Percentiles rank a stretch among this genome's conserved stretches.
Conservation (phyloP, 1,284 basidiomycete species). For the Lignosus rhinocerotis region DNA sequence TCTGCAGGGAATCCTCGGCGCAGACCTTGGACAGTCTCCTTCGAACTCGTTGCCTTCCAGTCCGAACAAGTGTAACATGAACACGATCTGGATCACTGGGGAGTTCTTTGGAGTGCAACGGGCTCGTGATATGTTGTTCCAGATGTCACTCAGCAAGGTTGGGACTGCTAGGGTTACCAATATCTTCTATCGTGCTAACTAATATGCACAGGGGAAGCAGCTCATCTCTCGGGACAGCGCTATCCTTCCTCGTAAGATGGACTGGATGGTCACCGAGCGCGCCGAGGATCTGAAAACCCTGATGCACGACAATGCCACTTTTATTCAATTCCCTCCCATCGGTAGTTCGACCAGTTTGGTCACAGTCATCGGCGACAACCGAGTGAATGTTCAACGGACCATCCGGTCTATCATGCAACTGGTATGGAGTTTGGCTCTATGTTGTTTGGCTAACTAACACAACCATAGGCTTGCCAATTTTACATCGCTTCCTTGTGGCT, state of each 20-base stretch:
- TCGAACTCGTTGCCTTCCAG: conserved; percentile 25
- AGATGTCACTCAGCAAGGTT: conserved; percentile 86
- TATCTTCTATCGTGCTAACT: neutral
- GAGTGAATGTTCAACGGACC: conserved; percentile 94
- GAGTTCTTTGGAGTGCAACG: conserved; percentile 97
- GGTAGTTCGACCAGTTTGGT: conserved; percentile 91
- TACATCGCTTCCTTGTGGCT: conserved; percentile 97
- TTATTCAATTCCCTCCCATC: conserved; percentile 90
- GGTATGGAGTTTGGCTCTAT: conserved; percentile 47
- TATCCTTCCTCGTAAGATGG: conserved; percentile 93
- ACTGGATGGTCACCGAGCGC: conserved; percentile 96
- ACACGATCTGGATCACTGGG: conserved; percentile 94
- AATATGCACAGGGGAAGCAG: conserved; percentile 70
- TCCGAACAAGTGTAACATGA: conserved; percentile 41
- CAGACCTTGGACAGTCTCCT: conserved; percentile 42
- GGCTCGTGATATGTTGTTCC: conserved; percentile 92
- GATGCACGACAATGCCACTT: conserved; percentile 97
- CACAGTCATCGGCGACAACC: conserved; percentile 92
- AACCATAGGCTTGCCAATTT: conserved; percentile 85
- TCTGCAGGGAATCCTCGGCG: conserved; percentile 82
- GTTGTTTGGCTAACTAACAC: conserved; percentile 4
- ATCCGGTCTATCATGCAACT: conserved; percentile 95
- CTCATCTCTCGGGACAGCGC: conserved; percentile 93
- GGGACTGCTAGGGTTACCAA: conserved; percentile 14
- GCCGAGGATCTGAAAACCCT: conserved; percentile 88